Evolutionary conservation across 306 rosid genomes (phyloP).

Genomic region (Dalbergia cochinchinensis): DNA sequence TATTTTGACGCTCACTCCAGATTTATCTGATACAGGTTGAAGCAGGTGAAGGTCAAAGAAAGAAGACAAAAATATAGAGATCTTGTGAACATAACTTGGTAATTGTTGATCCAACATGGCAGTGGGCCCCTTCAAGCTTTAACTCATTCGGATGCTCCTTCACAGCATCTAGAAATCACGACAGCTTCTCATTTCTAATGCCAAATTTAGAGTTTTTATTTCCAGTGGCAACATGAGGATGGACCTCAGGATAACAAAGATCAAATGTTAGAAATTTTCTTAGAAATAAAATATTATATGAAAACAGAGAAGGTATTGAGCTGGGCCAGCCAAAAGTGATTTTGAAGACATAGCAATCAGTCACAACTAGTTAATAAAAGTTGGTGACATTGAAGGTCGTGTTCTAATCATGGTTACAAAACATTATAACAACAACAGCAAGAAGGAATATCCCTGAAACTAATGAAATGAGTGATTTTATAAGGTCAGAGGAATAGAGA

Average conservation of each 20-base stretch:
- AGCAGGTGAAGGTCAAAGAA: background rate
- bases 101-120: constrained; percentile 97
- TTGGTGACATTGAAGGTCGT: background rate
- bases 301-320: background rate
- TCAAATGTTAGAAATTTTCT: background rate
- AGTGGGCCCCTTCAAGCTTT: constrained; percentile 95
- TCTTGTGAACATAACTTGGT: constrained; percentile 68
- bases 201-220: constrained; percentile 96
- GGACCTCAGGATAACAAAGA: constrained; percentile 66
- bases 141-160: constrained; percentile 83
- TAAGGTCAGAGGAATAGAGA: background rate
- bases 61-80: background rate
- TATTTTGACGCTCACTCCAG: constrained; percentile 5
- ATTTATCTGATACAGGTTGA: constrained; percentile 18
- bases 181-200: constrained; percentile 94
- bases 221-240: constrained; percentile 95
- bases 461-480: background rate
- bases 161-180: constrained; percentile 89
- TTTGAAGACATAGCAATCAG: background rate
- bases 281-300: constrained; percentile 3
- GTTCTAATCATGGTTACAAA: background rate
- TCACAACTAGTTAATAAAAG: background rate
- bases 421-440: background rate
- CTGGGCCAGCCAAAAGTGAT: background rate
- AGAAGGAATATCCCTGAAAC: background rate